Evolutionary conservation across 805 yeast genomes (phyloP), one percentile per base, ranked within the genome.

Genomic region (Candida dendrica): DNA sequence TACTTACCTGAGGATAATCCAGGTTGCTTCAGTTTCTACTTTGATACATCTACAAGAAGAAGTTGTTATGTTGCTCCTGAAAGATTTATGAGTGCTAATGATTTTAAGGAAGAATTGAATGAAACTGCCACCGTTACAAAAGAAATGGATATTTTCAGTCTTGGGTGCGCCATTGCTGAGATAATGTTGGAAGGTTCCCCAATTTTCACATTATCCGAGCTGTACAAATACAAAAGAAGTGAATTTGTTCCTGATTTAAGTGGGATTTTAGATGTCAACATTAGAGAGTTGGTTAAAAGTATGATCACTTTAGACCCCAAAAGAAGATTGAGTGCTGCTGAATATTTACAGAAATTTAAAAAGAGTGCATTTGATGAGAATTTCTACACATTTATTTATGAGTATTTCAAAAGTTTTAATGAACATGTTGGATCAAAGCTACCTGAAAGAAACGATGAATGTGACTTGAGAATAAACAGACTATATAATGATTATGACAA

Each of bases 41-140:
- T 90, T 58, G 98, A 93, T 63, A 86, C 91, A 3, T 84, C 95
- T 2, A 86, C 79, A 56, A 70, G 97, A 48, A 72, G 96, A 52
- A 75, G 79, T 2, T 93, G 98, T 61, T 91, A 91, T 60, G 61
- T 93, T 35, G 98, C 98, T 0, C 98, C 98, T 0, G 98, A 93
- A 58, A 67, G 98, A 49, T 91, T 93, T 53, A 46, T 37, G 47
- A 60, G 54, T 46, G 51, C 53, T 6, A 46, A 43, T 26, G 51
- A 55, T 26, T 43, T 43, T 30, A 47, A 49, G 17, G 40, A 42
- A 8, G 31, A 38, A 4, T 18, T 37, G 6, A 44, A 47, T 26
- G 31, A 44, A 16, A 40, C 41, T 4, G 69, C 60, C 2, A 51
- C 49, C 13, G 57, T 85, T 24, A 72, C 80, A 1, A 66, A 69